phyloP scores from a whole-genome alignment of 441 rosid species.

The Croton setiger region DNA sequence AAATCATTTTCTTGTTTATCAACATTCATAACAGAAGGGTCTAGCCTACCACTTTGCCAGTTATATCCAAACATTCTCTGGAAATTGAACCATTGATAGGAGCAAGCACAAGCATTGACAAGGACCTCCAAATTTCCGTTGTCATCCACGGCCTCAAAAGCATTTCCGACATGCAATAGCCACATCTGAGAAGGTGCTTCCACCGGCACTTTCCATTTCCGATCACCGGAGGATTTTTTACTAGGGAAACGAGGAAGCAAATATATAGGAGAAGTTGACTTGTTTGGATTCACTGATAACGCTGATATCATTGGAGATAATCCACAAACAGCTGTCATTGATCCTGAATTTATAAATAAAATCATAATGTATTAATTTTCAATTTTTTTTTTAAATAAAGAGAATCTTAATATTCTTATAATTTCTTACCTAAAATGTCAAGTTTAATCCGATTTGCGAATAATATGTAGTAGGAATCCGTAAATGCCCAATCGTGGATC shows the following conservation, averaged over 20 bases:
- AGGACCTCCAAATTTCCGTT: slow-evolving; percentile 49
- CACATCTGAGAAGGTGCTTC: slow-evolving; percentile 71
- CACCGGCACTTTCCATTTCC: slow-evolving; percentile 76
- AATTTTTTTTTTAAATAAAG: no score
- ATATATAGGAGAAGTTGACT: slow-evolving; percentile 64
- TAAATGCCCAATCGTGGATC: slow-evolving; percentile 97
- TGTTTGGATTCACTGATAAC: slow-evolving; percentile 70
- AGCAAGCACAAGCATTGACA: slow-evolving; percentile 58
- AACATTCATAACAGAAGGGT: slow-evolving; percentile 79
- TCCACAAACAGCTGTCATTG: slow-evolving; percentile 70
- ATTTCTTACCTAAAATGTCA: slow-evolving; percentile 51
- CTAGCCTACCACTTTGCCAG: slow-evolving; percentile 73
- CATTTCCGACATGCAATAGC: slow-evolving; percentile 77
- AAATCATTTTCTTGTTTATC: slow-evolving; percentile 30
- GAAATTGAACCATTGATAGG: slow-evolving; percentile 87
- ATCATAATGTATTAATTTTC: no score
- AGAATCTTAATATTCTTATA: no score
- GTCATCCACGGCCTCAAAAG: slow-evolving; percentile 44
- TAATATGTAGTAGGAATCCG: slow-evolving; percentile 64
- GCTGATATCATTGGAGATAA: slow-evolving; percentile 86
- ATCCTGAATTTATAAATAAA: slow-evolving; percentile 73
- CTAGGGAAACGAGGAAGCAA: slow-evolving; percentile 62
- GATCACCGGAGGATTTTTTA: slow-evolving; percentile 7
- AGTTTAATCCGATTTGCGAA: slow-evolving; percentile 79
- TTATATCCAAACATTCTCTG: slow-evolving; percentile 70